Base-by-base conservation (phyloP, 129 eudicot genomes). In the Heracleum sosnowskyi region DNA sequence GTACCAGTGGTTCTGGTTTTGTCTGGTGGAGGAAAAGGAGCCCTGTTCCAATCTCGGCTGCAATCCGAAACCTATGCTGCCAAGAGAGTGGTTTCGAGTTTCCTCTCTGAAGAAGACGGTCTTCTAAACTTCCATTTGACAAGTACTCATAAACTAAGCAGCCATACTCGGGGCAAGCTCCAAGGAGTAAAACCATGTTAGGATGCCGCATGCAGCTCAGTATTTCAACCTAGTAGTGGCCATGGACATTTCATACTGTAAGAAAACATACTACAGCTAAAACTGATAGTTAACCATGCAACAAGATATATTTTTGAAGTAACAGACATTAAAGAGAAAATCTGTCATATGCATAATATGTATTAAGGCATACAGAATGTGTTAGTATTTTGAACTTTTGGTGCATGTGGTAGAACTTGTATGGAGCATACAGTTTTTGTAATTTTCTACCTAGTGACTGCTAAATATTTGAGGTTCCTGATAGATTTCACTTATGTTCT, bases 131-230 rank as follows among this genome's bases (percentile, higher is more conserved):
- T 17, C 93, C 93, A 22, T 85, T 89, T 4, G 86, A 83, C 93
- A 89, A 86, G 87, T 86, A 86, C 47, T 89, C 89, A 41, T 89
- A 89, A 11, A 89, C 93, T 36, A 89, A 64, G 44, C 93, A 89
- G 55, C 93, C 88, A 39, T 85, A 89, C 77, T 89, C 93, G 0
- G 91, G 93, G 79, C 91, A 90, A 17, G 91, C 91, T 41, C 93
- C 93, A 10, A 87, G 85, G 42, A 89, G 93, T 39, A 87, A 57
- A 64, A 91, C 96, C 93, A 90, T 90, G 74, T 90, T 84, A 24
- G 92, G 92, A 84, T 90, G 96, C 39, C 88, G 81, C 73, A 90
- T 91, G 84, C 93, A 88, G 70, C 96, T 88, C 71, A 91, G 78
- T 46, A 90, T 87, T 81, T 91, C 91, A 73, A 91, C 87, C 96